Conservation (phyloP, 768 basidiomycete species). For the Psilocybe subaeruginosa region DNA sequence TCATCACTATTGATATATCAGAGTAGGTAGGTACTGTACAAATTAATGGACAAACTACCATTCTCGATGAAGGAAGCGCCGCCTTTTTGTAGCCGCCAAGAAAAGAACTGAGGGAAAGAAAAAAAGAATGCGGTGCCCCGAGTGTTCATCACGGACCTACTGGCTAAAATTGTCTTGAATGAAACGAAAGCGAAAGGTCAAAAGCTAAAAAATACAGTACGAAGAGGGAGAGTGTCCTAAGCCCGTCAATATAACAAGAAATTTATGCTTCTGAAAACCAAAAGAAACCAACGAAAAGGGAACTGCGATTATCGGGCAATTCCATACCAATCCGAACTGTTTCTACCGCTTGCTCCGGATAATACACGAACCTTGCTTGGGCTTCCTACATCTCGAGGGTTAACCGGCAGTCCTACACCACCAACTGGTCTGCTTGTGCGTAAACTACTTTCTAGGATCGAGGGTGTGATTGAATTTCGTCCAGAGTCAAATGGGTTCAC, state of each 20-base stretch:
- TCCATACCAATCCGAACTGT: slow-evolving; percentile 29
- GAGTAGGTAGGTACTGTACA: too few species aligned
- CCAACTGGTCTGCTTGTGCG: slow-evolving; percentile 12
- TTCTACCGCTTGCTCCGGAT: slow-evolving; percentile 19
- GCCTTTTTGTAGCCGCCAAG: too few species aligned
- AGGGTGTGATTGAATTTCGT: slow-evolving; percentile 12
- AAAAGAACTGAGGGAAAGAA: too few species aligned
- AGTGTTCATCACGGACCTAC: too few species aligned
- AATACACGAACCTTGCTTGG: slow-evolving; percentile 12
- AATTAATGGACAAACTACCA: too few species aligned
- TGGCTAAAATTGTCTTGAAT: not conserved
- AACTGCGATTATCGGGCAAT: slow-evolving; percentile 22
- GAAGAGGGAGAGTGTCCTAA: not conserved
- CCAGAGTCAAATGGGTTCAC: slow-evolving; percentile 22
- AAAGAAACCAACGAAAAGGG: not conserved
- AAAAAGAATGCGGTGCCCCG: too few species aligned
- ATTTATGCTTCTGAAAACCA: not conserved
- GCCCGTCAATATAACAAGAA: not conserved
- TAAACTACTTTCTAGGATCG: slow-evolving; percentile 13
- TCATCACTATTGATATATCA: too few species aligned
- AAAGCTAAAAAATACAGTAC: not conserved
- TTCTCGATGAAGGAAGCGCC: too few species aligned
- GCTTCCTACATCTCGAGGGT: slow-evolving; percentile 20
- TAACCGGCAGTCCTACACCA: slow-evolving; percentile 22
- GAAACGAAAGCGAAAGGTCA: not conserved